Evolutionary conservation across 108 stramenopile genomes (phyloP).

Genomic region (Chaetoceros tenuissimus): DNA sequence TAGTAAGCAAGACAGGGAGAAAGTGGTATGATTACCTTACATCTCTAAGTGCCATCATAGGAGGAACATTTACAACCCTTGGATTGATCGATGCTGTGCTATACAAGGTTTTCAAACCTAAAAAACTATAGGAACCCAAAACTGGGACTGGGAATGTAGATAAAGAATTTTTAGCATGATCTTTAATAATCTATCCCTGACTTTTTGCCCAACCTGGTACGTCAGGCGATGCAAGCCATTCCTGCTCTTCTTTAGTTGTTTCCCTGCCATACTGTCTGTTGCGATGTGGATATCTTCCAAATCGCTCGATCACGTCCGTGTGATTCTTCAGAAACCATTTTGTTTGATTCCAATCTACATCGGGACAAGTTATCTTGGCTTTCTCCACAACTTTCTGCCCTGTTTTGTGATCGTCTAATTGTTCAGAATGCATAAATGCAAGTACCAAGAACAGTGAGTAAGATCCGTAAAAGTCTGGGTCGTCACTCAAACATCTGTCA

Average conservation of each 20-base stretch:
- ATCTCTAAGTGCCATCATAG: constrained; percentile 91
- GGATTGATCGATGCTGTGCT: constrained; percentile 91
- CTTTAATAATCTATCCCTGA: constrained; percentile 11
- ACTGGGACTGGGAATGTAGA: too few relatives aligned
- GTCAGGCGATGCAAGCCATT: constrained; percentile 25
- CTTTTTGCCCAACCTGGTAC: constrained; percentile 45
- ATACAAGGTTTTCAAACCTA: constrained; percentile 88
- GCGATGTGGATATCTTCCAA: constrained; percentile 68
- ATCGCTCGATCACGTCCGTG: constrained; percentile 41
- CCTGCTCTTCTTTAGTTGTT: constrained; percentile 41
- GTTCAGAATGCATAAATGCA: constrained; percentile 53
- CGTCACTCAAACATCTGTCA: background rate
- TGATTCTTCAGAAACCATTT: constrained; percentile 27
- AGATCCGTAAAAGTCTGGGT: constrained; percentile 7
- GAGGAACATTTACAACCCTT: constrained; percentile 96
- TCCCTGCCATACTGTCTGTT: constrained; percentile 36
- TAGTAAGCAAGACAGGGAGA: constrained; percentile 61
- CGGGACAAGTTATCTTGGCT: background rate
- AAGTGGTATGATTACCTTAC: constrained; percentile 96
- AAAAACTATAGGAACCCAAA: constrained; percentile 47
- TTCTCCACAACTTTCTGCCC: constrained; percentile 4
- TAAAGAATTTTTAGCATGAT: too few relatives aligned
- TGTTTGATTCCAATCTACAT: constrained; percentile 6
- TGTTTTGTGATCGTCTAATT: constrained; percentile 17
- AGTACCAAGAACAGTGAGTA: constrained; percentile 23